Base-by-base conservation (phyloP, 1,284 basidiomycete genomes). In the Irpex sp. region DNA sequence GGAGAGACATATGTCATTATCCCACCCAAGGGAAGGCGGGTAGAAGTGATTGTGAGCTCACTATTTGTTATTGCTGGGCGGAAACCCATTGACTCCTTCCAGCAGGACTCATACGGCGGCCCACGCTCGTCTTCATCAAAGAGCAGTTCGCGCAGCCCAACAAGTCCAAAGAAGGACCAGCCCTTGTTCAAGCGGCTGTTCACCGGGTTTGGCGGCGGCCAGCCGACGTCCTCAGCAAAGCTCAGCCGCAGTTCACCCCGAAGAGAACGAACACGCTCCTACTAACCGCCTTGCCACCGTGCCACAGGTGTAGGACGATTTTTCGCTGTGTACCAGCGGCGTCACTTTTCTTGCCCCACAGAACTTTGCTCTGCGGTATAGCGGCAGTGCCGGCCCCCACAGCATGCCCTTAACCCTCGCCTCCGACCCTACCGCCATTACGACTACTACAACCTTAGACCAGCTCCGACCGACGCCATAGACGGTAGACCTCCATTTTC, bases 1-100 rank as follows among this genome's bases (percentile, higher is more conserved):
- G 73, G 73, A 11, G 71, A 75, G 61, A 65, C 65, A 36, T 75
- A 72, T 57, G 67, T 74, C 38, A 70, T 75, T 65, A 65, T 72
- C 40, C 70, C 74, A 11, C 72, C 74, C 5, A 64, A 66, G 31
- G 70, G 73, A 49, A 65, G 70, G 21, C 66, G 65, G 26, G 66
- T 75, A 44, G 65, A 71, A 57, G 67, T 75, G 47, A 63, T 72
- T 54, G 68, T 70, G 61, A 61, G 70, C 68, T n/a, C 31, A 54
- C 60, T 51, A n/a, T 26, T 34, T 36, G 26, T 57, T 40, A 40
- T 58, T 11, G 54, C 51, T 5, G 15, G 38, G 26, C 44, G 44
- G 31, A 34, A 26, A 38, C 61, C 15, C 57, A 26, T 57, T 58
- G 40, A 49, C 38, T 37, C 19, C 48, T 59, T 21, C 31, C 26